Base-by-base conservation (phyloP, 768 basidiomycete species). In the Hydnomerulius pinastri region DNA sequence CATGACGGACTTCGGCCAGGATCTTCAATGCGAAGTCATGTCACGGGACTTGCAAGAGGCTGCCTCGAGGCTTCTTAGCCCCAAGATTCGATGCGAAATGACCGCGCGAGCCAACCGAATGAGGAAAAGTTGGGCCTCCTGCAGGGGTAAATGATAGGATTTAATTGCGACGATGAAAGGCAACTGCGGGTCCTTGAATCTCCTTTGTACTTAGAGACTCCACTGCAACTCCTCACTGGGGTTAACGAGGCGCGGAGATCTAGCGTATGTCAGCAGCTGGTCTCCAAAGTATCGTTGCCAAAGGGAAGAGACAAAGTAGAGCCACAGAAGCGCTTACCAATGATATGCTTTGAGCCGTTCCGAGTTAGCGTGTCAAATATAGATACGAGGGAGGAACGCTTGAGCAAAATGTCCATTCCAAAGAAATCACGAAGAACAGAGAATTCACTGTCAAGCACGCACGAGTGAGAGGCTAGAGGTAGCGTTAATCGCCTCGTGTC, bases 51-150 rank as follows among this genome's bases (percentile, higher is more conserved):
- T 52, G 38, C 28, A 43, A 32, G 32, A 32, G 8, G 11, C 46
- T 47, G 64, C 64, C 64, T 65, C 63, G 65, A 66, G 64, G 64
- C 64, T 40, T 47, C 50, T 52, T 44, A 45, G 50, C 51, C 23
- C 55, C 51, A 50, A 41, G 54, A 47, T 57, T 46, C 25, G 36
- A 47, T 58, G 58, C 64, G 64, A 64, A 54, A 65, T 65, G 64
- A 65, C 62, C 64, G 64, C 65, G 63, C 49, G 63, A 65, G 43
- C 38, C 2, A 4, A 2, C 56, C 32, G 13, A 25, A 54, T 58
- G 50, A 32, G 55, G 58, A 36, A 54, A 27, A 25, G 10, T 39
- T 54, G 55, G 51, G 13, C 41, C 43, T 55, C n/a, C 42, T 54
- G 23, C 15, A 11, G 27, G 29, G 9, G 43, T 27, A 10, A 29